Base-by-base conservation (phyloP, 129 eudicot species). In the Ambrosia trifida region DNA sequence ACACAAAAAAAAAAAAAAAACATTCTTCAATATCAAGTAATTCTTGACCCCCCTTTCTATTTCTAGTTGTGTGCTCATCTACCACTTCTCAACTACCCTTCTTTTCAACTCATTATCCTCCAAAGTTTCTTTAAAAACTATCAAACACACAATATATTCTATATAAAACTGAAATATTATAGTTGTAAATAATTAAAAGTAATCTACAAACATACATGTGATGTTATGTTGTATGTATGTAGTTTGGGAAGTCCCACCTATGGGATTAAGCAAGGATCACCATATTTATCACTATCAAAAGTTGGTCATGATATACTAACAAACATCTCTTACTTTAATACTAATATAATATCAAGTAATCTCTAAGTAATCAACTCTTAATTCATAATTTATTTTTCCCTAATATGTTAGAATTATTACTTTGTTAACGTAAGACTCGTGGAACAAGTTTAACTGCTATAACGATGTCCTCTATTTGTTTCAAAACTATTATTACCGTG, bases 21-120 rank as follows among this genome's bases (percentile, higher is more conserved):
- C 72, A 77, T 77, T 63, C 81, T 77, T 77, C 67, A 70, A 62
- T 36, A 19, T 70, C 59, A 77, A 77, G 81, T 63, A 40, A 63
- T 61, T 50, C 13, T 77, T 66, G 28, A 11, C 20, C 11, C 58
- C 60, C 57, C 33, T 70, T 62, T 77, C 72, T 60, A 62, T 62
- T 69, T 51, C 10, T 40, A 30, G 66, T 41, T 62, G 50, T 70
- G 45, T 70, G 45, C 49, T 50, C 66, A 60, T 70, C 76, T 40
- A 68, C 35, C 30, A 49, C 76, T 40, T 69, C 46, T 77, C 65
- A 69, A 70, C 80, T 30, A 77, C 72, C 72, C 38, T 67, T 33
- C 61, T 56, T 44, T 76, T 54, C 70, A 49, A 33, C 31, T 62
- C 71, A 49, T 51, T 52, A 45, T 73, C 62, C 62, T 45, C 28